Base-by-base conservation (phyloP, 257 asterid genomes). In the Fraxinus cuspidata region DNA sequence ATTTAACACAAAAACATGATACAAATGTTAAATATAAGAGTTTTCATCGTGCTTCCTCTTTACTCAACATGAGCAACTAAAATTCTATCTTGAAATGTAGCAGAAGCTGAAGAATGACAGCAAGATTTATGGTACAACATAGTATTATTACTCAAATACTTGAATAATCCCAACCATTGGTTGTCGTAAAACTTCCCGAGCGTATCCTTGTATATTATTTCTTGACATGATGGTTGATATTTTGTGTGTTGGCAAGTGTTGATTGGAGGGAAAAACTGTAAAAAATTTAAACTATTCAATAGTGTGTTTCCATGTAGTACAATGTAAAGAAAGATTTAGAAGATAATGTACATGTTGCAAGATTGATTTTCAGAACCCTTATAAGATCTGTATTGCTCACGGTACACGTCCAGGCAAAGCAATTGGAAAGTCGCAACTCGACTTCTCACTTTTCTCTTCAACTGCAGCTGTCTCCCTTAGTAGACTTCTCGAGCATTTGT, bases 381-480 rank as follows among this genome's bases (percentile, higher is more conserved):
- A 76, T 73, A 80, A 95, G 96, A 83, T 93, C 96, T 13, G 84
- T 80, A 68, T 86, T 80, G 80, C 91, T 89, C 71, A 89, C 87
- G 35, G 96, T 95, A 83, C 84, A 91, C 83, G 91, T 58, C 98
- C 99, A 0, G 94, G 92, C 78, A 83, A 86, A 73, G 92, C 96
- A 73, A 71, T 81, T 18, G 92, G 97, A 70, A 89, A 84, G 70
- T 67, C 78, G 25, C 71, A 85, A 27, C 78, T 83, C 66, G 53
- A 74, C 82, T 83, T 90, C 83, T 90, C 96, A 5, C 86, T 84
- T 70, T 80, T 86, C 87, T 91, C 97, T 84, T 90, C 96, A 7
- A 95, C 97, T n/a, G 81, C 87, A 78, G 96, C 98, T 15, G 98
- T 97, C 80, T 95, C 97, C 79, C 96, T 86, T 38, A 95, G 87